Evolutionary conservation across 2,329 filamentous ascomycete genomes (phyloP), one percentile per base, ranked within the genome.

Genomic region (Pestalotiopsis sp.): DNA sequence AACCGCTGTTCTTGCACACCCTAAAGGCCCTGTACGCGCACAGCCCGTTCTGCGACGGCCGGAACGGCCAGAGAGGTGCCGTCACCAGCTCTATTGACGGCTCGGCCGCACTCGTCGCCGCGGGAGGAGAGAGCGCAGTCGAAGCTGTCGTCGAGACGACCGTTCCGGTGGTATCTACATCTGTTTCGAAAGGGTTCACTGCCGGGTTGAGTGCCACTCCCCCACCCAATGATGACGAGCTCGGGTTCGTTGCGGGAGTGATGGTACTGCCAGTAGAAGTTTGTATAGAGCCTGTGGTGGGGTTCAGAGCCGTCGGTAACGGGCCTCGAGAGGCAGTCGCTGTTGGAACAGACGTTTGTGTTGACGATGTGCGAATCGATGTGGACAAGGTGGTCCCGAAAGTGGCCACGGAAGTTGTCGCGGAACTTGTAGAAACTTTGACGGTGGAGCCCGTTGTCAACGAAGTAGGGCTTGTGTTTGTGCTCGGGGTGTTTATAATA

Each of bases 1-100:
- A 64, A 4, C 38, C 23, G 66, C 57, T 67, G 40, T 38, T 58
- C 36, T 61, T 62, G 66, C 66, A 67, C n/a, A 52, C 40, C n/a
- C 12, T 31, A 23, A 62, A 49, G 25, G n/a, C 58, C 20, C 38
- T 14, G 66, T 62, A 45, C 12, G 57, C 66, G 36, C 63, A 66
- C 12, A 38, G 41, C 14, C 63, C 63, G 27, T 66, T 49, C 23
- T 36, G 20, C 11, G 63, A 66, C 49, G 23, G 27, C n/a, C 9
- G 9, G 25, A 66, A 64, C 3, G 61, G 61, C 61, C 61, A 64
- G 11, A 57, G 59, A 20, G n/a, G 17, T 1, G 25, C 25, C 3
- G 59, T 40, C 31, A 23, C 25, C 57, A 59, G 14, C n/a, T 14
- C 14, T n/a, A 17, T 59, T 2, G 57, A 27, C 11, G 23, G n/a